Conservation (phyloP, 106 monocot species). For the Phalaenopsis aphrodite region DNA sequence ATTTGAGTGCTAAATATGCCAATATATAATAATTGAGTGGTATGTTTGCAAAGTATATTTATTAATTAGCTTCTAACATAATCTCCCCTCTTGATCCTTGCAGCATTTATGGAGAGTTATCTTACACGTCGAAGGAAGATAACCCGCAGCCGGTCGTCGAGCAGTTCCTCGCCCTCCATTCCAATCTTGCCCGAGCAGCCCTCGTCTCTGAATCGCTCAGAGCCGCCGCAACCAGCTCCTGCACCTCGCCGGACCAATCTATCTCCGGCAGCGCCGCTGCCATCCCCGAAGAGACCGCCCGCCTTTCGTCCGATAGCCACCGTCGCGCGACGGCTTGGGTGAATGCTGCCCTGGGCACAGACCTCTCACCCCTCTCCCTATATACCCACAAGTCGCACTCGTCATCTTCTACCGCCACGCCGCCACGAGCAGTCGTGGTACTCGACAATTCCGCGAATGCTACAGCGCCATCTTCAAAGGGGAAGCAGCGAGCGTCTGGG, state of each 20-base stretch:
- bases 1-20: too few relatives aligned
- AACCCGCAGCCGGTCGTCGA: slow-evolving; percentile 65
- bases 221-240: background rate
- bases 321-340: slow-evolving; percentile 22
- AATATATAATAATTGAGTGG: too few relatives aligned
- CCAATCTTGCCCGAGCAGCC: slow-evolving; percentile 28
- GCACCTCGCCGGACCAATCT: slow-evolving; percentile 22
- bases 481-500: slow-evolving; percentile 7
- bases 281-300: slow-evolving; percentile 29
- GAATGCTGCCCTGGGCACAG: slow-evolving; percentile 50
- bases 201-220: slow-evolving; percentile 52
- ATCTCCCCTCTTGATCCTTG: background rate
- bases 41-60: background rate
- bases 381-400: slow-evolving; percentile 31
- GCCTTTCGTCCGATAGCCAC: slow-evolving; percentile 27
- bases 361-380: slow-evolving; percentile 53
- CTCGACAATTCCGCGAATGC: slow-evolving; percentile 30
- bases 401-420: background rate
- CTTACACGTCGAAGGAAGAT: slow-evolving; percentile 54
- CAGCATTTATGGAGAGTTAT: slow-evolving; percentile 79
- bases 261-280: background rate
- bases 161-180: slow-evolving; percentile 65
- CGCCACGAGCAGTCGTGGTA: slow-evolving; percentile 28
- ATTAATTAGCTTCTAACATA: background rate
- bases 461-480: slow-evolving; percentile 1